Evolutionary conservation across 805 yeast genomes (phyloP), one percentile per base, ranked within the genome.

Genomic region (Komagataella kurtzmanii): DNA sequence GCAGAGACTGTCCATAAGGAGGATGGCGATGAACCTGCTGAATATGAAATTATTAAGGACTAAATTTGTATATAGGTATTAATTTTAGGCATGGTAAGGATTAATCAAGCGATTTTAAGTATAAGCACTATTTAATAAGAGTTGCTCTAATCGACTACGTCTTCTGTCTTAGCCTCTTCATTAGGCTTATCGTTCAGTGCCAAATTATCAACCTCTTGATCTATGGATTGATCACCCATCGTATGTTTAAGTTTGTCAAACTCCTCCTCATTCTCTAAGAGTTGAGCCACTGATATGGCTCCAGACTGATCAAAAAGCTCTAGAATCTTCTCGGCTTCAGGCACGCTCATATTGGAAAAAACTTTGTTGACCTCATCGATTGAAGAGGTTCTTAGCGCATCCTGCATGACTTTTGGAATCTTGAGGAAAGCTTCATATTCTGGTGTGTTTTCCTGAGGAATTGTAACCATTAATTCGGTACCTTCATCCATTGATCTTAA

Each of bases 401-500:
- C 70, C 65, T 81, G 87, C 81, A 91, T 81, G 7, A 69, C 69
- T 12, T 65, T 63, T 0, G 88, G 83, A 51, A 86, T 67, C 52
- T 75, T 67, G 17, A 76, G 66, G 63, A 89, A 86, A 3, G 75
- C 67, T 52, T 77, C 76, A 61, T 76, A 82, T 18, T 64, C 68
- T 2, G 75, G 73, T 3, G 75, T 67, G 3, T 76, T 73, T n/a
- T 76, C 76, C 51, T 68, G 67, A 6, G 97, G 97, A 14, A 87
- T 67, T 53, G 73, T 76, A 12, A 91, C 88, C 49, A 79, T 74
- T 47, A 91, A 72, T 64, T 84, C 82, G 1, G 89, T 79, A 53
- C 81, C 75, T 46, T 93, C 96, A 65, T 91, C 98, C 53, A 90
- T 75, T 0, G 96, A 80, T 61, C 86, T 86, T 62, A 91, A 73